Evolutionary conservation across 2,329 filamentous ascomycete genomes (phyloP).

Genomic region (Apiospora hydei): DNA sequence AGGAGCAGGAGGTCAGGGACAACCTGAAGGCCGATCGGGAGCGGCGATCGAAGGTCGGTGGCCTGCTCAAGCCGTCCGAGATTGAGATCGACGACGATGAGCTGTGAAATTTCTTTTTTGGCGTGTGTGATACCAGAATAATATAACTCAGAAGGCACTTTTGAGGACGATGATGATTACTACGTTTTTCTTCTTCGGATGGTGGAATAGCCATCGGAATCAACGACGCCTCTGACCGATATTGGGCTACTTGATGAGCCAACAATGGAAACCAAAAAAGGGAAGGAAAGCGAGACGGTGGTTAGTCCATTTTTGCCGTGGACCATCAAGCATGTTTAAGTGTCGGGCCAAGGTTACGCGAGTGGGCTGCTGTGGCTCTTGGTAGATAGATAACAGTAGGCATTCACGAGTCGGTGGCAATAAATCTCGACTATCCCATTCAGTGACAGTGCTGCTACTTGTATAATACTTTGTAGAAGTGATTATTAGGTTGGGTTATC

Average conservation of each 20-base stretch:
- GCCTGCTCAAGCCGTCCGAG: slow-evolving; percentile 96
- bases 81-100: slow-evolving; percentile 90
- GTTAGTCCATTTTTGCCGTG: not conserved
- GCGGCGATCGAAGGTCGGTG: slow-evolving; percentile 92
- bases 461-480: not conserved
- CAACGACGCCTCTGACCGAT: slow-evolving; percentile 14
- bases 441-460: not conserved
- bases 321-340: not conserved
- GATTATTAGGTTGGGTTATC: not conserved
- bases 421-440: slow-evolving; percentile 13
- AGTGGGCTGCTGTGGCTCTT: slow-evolving; percentile 4
- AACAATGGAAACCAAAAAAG: slow-evolving; percentile 3
- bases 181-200: slow-evolving; percentile 18
- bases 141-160: slow-evolving; percentile 20
- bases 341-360: slow-evolving; percentile 8
- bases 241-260: not conserved
- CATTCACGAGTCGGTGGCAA: slow-evolving; percentile 14
- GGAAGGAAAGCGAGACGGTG: not conserved
- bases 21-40: slow-evolving; percentile 89
- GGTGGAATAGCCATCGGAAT: slow-evolving; percentile 1
- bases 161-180: slow-evolving; percentile 22
- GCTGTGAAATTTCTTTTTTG: slow-evolving; percentile 41
- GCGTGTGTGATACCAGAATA: slow-evolving; percentile 31
- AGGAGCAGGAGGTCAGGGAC: slow-evolving; percentile 88
- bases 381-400: slow-evolving; percentile 3